A percentile compares a stretch with the other conserved stretches of the same genome.
phyloP scores from a whole-genome alignment of 805 yeast genomes.

The Suhomyces xylopsoci region DNA sequence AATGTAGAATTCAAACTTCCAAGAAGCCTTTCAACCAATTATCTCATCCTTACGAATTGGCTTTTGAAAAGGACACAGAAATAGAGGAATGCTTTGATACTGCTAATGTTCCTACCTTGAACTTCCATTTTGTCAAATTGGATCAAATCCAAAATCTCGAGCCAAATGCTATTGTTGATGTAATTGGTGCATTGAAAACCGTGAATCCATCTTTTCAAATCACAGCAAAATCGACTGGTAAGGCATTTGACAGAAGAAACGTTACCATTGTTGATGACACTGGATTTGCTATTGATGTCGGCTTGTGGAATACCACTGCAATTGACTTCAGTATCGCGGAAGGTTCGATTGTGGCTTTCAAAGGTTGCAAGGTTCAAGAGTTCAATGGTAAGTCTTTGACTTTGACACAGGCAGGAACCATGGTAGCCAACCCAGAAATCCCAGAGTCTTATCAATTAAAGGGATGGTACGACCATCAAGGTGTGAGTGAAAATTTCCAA shows the following conservation, averaged over 20 bases:
- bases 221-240: slow-evolving; percentile 83
- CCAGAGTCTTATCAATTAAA: slow-evolving; percentile 83
- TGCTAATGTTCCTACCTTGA: slow-evolving; percentile 69
- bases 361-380: slow-evolving; percentile 86
- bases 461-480: slow-evolving; percentile 93
- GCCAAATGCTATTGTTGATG: slow-evolving; percentile 74
- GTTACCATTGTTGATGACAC: slow-evolving; percentile 82
- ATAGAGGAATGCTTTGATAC: slow-evolving; percentile 65
- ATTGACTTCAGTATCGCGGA: slow-evolving; percentile 66
- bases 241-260: slow-evolving; percentile 90
- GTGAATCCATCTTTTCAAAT: slow-evolving; percentile 75
- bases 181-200: slow-evolving; percentile 78
- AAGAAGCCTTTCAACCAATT: slow-evolving; percentile 83
- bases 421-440: slow-evolving; percentile 80
- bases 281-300: slow-evolving; percentile 69
- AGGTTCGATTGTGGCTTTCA: slow-evolving; percentile 86
- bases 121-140: slow-evolving; percentile 72
- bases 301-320: slow-evolving; percentile 90
- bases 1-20: slow-evolving; percentile 76
- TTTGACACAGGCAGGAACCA: slow-evolving; percentile 71
- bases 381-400: slow-evolving; percentile 84
- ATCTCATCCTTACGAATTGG: slow-evolving; percentile 84
- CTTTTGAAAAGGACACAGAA: slow-evolving; percentile 73
- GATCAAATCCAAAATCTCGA: slow-evolving; percentile 64
- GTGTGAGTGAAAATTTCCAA: slow-evolving; percentile 59